phyloP scores from a whole-genome alignment of 441 rosid species.

The Populus hybrid region DNA sequence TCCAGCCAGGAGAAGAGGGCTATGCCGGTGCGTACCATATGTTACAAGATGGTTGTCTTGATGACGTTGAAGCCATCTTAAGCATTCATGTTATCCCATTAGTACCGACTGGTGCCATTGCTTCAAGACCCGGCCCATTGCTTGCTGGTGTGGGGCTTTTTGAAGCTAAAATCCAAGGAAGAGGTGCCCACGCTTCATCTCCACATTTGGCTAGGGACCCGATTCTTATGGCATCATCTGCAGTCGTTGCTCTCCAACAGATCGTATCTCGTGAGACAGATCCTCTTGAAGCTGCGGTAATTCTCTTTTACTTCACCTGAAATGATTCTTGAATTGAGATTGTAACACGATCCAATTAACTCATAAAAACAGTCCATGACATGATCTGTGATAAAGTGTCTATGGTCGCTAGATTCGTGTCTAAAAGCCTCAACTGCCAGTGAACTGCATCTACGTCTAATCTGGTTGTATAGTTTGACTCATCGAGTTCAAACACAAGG shows the following conservation, averaged over 20 bases:
- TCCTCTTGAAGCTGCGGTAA: constrained; percentile 47
- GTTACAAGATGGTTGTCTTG: constrained; percentile 41
- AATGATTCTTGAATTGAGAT: background rate
- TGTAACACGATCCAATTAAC: background rate
- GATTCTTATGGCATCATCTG: constrained; percentile 38
- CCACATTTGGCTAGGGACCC: constrained; percentile 41
- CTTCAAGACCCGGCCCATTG: constrained; percentile 43
- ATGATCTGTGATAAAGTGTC: background rate
- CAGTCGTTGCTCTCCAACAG: constrained; percentile 39
- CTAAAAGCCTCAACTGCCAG: too few relatives aligned
- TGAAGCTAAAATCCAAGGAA: constrained; percentile 33
- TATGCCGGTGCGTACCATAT: constrained; percentile 45
- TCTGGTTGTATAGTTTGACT: too few relatives aligned
- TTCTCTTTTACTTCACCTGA: background rate
- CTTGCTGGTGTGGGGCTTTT: constrained; percentile 44
- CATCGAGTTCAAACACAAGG: too few relatives aligned
- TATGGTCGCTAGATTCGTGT: background rate
- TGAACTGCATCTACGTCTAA: too few relatives aligned
- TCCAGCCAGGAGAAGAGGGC: constrained; percentile 60
- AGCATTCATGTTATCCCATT: constrained; percentile 37
- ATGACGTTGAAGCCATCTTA: constrained; percentile 32
- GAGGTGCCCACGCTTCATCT: constrained; percentile 45
- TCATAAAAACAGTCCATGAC: background rate
- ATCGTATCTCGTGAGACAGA: constrained; percentile 44
- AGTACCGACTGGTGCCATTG: constrained; percentile 32